phyloP scores from a whole-genome alignment of 371 early-diverging fungal genomes.

The Apophysomyces variabilis region DNA sequence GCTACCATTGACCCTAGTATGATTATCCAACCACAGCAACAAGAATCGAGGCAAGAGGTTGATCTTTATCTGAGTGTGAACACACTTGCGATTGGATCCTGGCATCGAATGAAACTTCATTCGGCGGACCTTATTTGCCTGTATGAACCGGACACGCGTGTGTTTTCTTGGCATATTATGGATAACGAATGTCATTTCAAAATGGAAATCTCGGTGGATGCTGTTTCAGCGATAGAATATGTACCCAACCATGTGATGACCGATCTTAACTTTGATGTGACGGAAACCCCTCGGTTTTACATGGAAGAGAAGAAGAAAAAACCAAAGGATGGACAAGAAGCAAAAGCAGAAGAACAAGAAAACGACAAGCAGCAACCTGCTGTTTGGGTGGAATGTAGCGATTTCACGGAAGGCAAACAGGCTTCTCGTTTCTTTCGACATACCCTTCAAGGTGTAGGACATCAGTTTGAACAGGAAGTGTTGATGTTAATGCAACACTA shows the following conservation, averaged over 20 bases:
- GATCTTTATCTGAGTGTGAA: slow-evolving; percentile 51
- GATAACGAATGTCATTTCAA: slow-evolving; percentile 74
- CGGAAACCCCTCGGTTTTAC: slow-evolving; percentile 52
- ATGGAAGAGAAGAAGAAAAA: slow-evolving; percentile 34
- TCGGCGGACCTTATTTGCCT: slow-evolving; percentile 63
- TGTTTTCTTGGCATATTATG: slow-evolving; percentile 74
- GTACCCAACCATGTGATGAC: slow-evolving; percentile 45
- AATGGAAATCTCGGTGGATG: slow-evolving; percentile 64
- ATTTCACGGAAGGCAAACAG: slow-evolving; percentile 80
- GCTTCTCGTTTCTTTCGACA: slow-evolving; percentile 69
- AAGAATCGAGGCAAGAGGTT: not conserved
- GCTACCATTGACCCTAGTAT: slow-evolving; percentile 3
- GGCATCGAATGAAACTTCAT: slow-evolving; percentile 76
- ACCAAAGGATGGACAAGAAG: not conserved
- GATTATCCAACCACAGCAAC: slow-evolving; percentile 27
- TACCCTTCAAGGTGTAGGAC: slow-evolving; percentile 63
- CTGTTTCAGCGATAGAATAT: slow-evolving; percentile 49
- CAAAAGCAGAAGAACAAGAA: not conserved
- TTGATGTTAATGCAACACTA: slow-evolving; percentile 20
- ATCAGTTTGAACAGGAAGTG: slow-evolving; percentile 57
- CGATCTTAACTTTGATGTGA: slow-evolving; percentile 49
- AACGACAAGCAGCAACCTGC: not conserved
- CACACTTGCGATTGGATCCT: slow-evolving; percentile 72
- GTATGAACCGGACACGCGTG: slow-evolving; percentile 55
- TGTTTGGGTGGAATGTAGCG: slow-evolving; percentile 74